phyloP scores from a whole-genome alignment of 768 basidiomycete species.

The Mrakia gelida region DNA sequence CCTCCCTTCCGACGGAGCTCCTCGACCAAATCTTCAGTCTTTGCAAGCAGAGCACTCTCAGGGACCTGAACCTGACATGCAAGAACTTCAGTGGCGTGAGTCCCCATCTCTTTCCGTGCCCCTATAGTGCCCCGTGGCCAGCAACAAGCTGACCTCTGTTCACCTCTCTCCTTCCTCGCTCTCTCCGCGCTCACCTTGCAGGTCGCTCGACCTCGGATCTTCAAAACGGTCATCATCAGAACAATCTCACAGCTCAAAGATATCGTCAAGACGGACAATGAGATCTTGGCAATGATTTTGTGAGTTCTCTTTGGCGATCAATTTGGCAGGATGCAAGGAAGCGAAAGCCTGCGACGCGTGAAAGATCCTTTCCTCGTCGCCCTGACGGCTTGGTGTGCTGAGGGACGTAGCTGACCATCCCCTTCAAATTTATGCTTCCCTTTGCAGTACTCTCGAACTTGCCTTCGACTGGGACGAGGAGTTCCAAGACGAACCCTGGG shows the following conservation, averaged over 20 bases:
- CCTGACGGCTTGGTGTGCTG: no score
- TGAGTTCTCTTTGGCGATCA: neutral
- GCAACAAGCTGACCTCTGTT: neutral
- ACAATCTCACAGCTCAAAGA: neutral
- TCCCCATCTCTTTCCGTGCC: no score
- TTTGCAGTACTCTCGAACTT: neutral
- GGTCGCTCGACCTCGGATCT: slow-evolving; percentile 1
- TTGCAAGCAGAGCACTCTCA: neutral
- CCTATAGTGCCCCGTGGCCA: no score
- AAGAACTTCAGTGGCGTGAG: neutral
- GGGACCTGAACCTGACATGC: neutral
- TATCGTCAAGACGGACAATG: neutral
- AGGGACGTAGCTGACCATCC: neutral
- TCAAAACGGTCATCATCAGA: slow-evolving; percentile 1
- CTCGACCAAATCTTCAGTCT: slow-evolving; percentile 13
- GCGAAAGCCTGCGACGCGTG: no score
- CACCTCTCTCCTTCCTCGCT: neutral
- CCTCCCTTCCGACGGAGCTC: slow-evolving; percentile 1
- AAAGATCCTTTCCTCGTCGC: neutral
- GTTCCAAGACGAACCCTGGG: neutral
- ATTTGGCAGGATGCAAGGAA: neutral
- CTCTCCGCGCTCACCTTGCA: neutral
- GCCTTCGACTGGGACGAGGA: slow-evolving; percentile 18
- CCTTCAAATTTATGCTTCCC: no score
- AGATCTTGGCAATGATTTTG: neutral